Percentiles rank a stretch among this genome's conserved stretches.
phyloP scores from a whole-genome alignment of 345 rosid genomes.

The Brassica juncea region DNA sequence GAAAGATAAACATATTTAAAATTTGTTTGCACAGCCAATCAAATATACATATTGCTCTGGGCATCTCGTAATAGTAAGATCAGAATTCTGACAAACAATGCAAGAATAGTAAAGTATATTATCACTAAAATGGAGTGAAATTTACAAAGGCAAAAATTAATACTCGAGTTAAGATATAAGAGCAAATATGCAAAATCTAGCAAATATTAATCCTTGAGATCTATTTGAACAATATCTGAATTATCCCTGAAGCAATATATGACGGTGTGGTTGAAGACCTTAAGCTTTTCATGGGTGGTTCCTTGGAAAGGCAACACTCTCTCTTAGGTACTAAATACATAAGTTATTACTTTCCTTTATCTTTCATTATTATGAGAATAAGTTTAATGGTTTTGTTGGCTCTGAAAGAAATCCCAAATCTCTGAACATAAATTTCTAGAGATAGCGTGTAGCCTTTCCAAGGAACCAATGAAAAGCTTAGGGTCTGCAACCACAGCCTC shows the following conservation, averaged over 20 bases:
- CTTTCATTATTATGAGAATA: not conserved
- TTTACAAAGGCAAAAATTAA: slow-evolving; percentile 8
- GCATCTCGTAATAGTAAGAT: slow-evolving; percentile 6
- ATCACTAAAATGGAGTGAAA: not conserved
- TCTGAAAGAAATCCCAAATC: not conserved
- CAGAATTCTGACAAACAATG: not conserved
- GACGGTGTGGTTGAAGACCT: slow-evolving; percentile 61
- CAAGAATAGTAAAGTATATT: not conserved
- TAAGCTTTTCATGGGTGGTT: slow-evolving; percentile 40
- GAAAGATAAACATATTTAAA: slow-evolving; percentile 46
- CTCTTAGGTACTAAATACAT: slow-evolving; percentile 85
- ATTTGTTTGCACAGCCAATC: slow-evolving; percentile 20
- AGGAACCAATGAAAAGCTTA: not conserved
- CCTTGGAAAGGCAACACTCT: slow-evolving; percentile 71
- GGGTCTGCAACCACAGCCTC: not conserved
- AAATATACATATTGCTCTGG: slow-evolving; percentile 3
- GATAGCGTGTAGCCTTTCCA: not conserved
- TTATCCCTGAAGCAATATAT: slow-evolving; percentile 66
- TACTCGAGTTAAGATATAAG: not conserved
- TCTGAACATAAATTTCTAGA: not conserved
- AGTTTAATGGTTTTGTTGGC: slow-evolving; percentile 17
- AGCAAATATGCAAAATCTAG: not conserved
- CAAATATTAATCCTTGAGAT: not conserved
- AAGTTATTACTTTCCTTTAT: slow-evolving; percentile 20
- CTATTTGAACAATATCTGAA: slow-evolving; percentile 51